Conservation (phyloP, 495 filamentous ascomycete genomes). For the Astrocystis sublimbata region DNA sequence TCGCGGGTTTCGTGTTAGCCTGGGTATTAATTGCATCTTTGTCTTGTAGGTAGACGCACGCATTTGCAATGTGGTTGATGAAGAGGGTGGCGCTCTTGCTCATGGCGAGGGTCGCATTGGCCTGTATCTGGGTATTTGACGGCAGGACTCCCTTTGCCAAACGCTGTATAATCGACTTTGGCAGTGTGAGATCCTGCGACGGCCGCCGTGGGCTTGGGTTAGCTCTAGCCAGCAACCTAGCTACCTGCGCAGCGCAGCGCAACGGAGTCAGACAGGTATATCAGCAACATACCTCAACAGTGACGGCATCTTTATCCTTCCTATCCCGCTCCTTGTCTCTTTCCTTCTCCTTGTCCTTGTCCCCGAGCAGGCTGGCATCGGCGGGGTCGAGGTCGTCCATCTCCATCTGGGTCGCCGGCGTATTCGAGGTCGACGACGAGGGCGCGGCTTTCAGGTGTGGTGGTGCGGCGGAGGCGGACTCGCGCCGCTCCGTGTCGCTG, state of each 20-base stretch:
- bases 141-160: slow-evolving; percentile 97
- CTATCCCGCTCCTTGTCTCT: slow-evolving; percentile 11
- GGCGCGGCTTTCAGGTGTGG: slow-evolving; percentile 20
- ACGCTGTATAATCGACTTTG: slow-evolving; percentile 89
- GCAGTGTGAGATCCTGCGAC: slow-evolving; percentile 85
- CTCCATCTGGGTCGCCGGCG: slow-evolving; percentile 32
- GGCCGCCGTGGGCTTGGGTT: not conserved
- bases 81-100: slow-evolving; percentile 94
- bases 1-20: slow-evolving; percentile 10
- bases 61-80: slow-evolving; percentile 80
- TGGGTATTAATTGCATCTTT: not conserved
- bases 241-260: not conserved
- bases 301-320: slow-evolving; percentile 33
- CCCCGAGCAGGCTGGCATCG: slow-evolving; percentile 22
- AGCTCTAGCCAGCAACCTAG: not conserved
- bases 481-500: slow-evolving; percentile 30
- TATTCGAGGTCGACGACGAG: slow-evolving; percentile 4
- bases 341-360: slow-evolving; percentile 26
- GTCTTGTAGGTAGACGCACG: slow-evolving; percentile 55
- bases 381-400: slow-evolving; percentile 25
- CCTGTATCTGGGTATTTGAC: slow-evolving; percentile 90
- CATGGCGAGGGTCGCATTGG: slow-evolving; percentile 87
- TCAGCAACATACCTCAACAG: slow-evolving; percentile 41
- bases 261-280: not conserved
- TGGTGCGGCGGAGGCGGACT: slow-evolving; percentile 23